A percentile compares a stretch with the other conserved stretches of the same genome.
Evolutionary conservation across 106 monocot species (phyloP).

Genomic region (Narthecium ossifragum): DNA sequence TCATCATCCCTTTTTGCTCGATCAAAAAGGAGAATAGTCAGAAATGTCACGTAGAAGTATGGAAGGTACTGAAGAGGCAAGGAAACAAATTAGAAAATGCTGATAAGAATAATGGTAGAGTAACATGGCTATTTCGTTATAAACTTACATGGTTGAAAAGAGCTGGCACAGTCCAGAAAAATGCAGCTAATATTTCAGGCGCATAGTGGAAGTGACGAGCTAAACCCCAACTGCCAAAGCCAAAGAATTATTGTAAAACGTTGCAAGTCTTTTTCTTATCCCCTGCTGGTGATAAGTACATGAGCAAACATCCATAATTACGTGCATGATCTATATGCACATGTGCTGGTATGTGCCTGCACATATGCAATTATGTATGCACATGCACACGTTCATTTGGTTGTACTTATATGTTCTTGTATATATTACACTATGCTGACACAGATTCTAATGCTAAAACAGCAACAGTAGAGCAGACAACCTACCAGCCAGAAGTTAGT

Average conservation of each 20-base stretch:
- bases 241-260: too few relatives aligned
- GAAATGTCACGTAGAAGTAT: conserved; percentile 92
- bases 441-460: too few relatives aligned
- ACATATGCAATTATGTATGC: too few relatives aligned
- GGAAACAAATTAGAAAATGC: conserved; percentile 3
- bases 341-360: too few relatives aligned
- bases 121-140: background rate
- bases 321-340: too few relatives aligned
- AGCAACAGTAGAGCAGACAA: too few relatives aligned
- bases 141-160: conserved; percentile 87
- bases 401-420: too few relatives aligned
- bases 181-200: conserved; percentile 87
- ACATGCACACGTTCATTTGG: too few relatives aligned
- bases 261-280: too few relatives aligned
- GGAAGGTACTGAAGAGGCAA: conserved; percentile 66
- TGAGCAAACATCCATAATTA: too few relatives aligned
- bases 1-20: conserved; percentile 97
- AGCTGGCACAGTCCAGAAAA: conserved; percentile 91
- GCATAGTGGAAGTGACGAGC: conserved; percentile 96
- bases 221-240: conserved; percentile 79
- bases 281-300: too few relatives aligned
- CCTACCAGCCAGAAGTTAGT: conserved; percentile 95
- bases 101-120: background rate
- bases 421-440: too few relatives aligned
- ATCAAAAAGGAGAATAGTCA: conserved; percentile 88